Base-by-base conservation (phyloP, 768 basidiomycete species). In the Panus rudis region DNA sequence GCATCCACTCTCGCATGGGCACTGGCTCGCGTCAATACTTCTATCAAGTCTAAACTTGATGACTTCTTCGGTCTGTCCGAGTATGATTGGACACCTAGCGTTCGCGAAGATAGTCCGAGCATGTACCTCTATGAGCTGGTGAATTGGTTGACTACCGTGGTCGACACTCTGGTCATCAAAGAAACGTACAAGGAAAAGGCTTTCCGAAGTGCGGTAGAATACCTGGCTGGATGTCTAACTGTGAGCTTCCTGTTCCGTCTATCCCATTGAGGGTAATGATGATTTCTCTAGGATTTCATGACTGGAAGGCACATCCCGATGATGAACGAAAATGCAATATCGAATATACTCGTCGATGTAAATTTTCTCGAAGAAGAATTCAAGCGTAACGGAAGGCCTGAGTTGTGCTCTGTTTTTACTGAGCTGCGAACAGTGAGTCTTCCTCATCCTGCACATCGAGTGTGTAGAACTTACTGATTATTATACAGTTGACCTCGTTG, bases 61-160 rank as follows among this genome's bases (percentile, higher is more conserved):
- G 88, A 92, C 53, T 94, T 94, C 68, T 94, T 96, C 60, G 96
- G 91, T 47, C 71, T 94, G 32, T 85, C 93, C 4, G 90, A 94
- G 63, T 97, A 97, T 60, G 82, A 93, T 54, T 98, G 92, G 92
- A 85, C 83, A 26, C 86, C 91, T 7, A 67, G 70, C 25, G 60
- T 68, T 10, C 76, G 78, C 25, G 84, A 88, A 58, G 71, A 75
- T 45, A 79, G 79, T 26, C 91, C 93, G 33, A 93, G 90, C 75
- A 84, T 85, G 76, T 97, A 97, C 63, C 72, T 98, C 3, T 85
- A 91, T 59, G 94, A 97, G 61, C 77, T 98, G 55, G 78, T 94
- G 60, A 92, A 92, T 60, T 99, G 93, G 87, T 73, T 98, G 41
- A 93, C 85, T 28, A 96, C 93, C 2, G 88, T 96, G 43, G 91